Base-by-base conservation (phyloP, 768 basidiomycete genomes). In the Baorangia bicolor region DNA sequence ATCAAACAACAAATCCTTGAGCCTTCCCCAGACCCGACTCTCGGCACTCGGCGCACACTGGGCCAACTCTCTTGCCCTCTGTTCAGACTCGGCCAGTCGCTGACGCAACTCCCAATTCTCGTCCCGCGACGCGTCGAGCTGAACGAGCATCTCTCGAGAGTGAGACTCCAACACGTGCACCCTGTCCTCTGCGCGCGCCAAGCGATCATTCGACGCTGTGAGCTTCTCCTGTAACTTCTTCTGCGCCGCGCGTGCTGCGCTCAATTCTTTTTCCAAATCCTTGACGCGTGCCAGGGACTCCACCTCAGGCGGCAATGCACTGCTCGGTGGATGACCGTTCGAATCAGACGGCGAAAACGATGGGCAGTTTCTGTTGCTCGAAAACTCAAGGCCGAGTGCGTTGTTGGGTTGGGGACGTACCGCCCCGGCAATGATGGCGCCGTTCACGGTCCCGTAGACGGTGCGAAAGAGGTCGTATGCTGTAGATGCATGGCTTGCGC, bases 401-500 rank as follows among this genome's bases (percentile, higher is more conserved):
- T 69, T 71, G 21, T 50, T 49, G 37, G 51, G 33, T 27, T 51
- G 45, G 41, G 59, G 43, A 46, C 55, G 60, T 38, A 47, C 42
- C 21, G 62, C 51, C 18, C 58, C 57, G 31, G 64, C 42, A 34
- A 70, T 4, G 49, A 70, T 53, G 4, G 45, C 45, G 13, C 67
- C 57, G 46, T 58, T 65, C 39, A 61, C 57, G 2, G 57, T 64
- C 40, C 71, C 69, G 21, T 73, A 71, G 28, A 71, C 56, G 18
- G 65, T 54, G 5, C 69, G 67, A 55, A 71, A 73, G n/a, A 71
- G 71, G 9, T 59, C 64, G 31, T 66, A 57, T 31, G 69, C 69
- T 14, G 56, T 47, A 20, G 56, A 57, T 18, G 53, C 63, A 40
- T 71, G 69, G 8, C 18, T 44, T 8, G 35, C 39, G 42, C 60